These are phyloP conservation scores for Vitis amurensis DNA, from an alignment of 164 flowering plant species.

Conservation along the genomic window DNA sequence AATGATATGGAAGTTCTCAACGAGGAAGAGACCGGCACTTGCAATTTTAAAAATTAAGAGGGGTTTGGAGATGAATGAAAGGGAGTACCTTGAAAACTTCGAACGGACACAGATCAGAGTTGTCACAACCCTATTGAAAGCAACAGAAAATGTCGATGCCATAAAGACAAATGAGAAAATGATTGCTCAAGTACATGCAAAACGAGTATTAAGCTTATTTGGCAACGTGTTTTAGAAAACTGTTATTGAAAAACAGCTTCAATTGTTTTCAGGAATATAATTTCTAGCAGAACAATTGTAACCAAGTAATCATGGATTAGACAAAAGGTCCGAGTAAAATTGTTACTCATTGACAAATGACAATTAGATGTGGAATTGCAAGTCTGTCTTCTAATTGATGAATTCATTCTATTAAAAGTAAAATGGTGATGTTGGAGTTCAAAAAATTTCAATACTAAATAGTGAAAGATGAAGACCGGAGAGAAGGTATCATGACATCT, in stretches of 20 bases:
- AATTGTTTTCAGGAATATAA: too few species aligned
- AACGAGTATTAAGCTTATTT: too few species aligned
- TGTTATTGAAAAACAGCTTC: too few species aligned
- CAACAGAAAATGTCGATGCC: not conserved
- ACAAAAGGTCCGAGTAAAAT: not conserved
- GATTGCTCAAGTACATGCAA: too few species aligned
- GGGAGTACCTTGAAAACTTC: conserved; percentile 81
- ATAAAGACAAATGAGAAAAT: not conserved
- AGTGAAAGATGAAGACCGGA: not conserved
- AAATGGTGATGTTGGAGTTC: not conserved
- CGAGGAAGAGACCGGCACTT: not conserved
- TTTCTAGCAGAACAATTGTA: not conserved
- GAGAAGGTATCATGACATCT: not conserved
- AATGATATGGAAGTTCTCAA: not conserved
- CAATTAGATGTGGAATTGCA: not conserved
- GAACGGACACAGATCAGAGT: conserved; percentile 68
- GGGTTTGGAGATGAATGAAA: not conserved
- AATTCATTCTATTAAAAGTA: not conserved
- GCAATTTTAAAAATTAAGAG: not conserved
- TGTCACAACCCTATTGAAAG: conserved; percentile 68
- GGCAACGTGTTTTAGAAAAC: too few species aligned
- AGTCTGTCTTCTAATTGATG: too few species aligned
- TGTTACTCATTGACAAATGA: not conserved
- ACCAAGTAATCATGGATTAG: not conserved
- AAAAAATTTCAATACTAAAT: not conserved